These are phyloP conservation scores for Tolypocladium ophioglossoides DNA, from an alignment of 2,329 filamentous ascomycete species.

Conservation along the genomic window DNA sequence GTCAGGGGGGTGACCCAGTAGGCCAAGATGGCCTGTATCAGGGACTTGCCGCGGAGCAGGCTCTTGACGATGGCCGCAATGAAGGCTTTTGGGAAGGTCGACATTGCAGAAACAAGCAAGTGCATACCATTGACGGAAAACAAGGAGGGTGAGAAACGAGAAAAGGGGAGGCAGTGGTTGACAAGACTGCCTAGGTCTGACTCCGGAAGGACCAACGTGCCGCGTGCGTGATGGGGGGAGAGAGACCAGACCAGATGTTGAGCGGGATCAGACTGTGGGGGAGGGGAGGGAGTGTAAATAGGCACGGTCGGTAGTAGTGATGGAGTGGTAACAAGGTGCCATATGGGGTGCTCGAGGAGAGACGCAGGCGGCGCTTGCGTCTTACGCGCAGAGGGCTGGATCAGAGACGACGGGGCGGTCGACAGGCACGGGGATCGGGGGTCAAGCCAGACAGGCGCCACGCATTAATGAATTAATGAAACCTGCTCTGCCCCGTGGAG, in stretches of 20 bases:
- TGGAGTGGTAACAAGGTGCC: background rate
- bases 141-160: background rate
- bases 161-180: background rate
- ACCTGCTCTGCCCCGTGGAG: background rate
- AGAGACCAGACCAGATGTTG: background rate
- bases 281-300: background rate
- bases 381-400: background rate
- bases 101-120: conserved; percentile 46
- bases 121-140: conserved; percentile 27
- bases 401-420: conserved; percentile 5
- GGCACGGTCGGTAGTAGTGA: background rate
- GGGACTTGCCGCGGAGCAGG: conserved; percentile 47
- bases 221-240: background rate
- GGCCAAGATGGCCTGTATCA: conserved; percentile 45
- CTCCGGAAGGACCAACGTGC: background rate
- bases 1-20: conserved; percentile 38
- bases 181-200: background rate
- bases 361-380: background rate
- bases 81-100: conserved; percentile 42
- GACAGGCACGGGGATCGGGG: conserved; percentile 3
- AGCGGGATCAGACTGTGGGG: background rate
- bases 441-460: background rate
- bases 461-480: background rate
- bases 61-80: conserved; percentile 45
- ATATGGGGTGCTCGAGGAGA: background rate